A percentile compares a stretch with the other conserved stretches of the same genome.
phyloP scores from a whole-genome alignment of 345 rosid genomes.

The Barbarea vulgaris region DNA sequence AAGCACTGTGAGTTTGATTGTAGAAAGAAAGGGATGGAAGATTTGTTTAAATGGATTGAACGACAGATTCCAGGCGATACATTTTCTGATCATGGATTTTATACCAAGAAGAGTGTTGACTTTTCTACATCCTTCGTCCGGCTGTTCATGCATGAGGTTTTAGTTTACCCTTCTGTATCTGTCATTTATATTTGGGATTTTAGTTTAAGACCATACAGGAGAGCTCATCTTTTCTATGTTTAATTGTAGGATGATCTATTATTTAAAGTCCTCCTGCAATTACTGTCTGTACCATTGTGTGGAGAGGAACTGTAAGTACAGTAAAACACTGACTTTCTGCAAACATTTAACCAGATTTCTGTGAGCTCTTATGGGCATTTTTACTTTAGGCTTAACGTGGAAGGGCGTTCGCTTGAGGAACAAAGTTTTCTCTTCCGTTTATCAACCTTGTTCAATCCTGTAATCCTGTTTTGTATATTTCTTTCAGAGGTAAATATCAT shows the following conservation, averaged over 20 bases:
- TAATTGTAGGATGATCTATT: conserved; percentile 74
- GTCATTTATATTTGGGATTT: not conserved
- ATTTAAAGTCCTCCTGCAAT: conserved; percentile 74
- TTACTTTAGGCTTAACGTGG: conserved; percentile 48
- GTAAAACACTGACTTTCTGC: conserved; percentile 24
- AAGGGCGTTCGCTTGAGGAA: conserved; percentile 32
- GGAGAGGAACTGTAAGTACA: conserved; percentile 54
- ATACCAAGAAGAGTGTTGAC: conserved; percentile 47
- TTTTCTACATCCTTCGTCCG: conserved; percentile 67
- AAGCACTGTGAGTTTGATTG: conserved; percentile 42
- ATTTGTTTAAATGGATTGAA: conserved; percentile 66
- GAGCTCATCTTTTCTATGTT: conserved; percentile 14
- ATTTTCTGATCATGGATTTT: conserved; percentile 40
- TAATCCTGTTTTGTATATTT: conserved; percentile 67
- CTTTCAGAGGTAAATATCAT: conserved; percentile 67
- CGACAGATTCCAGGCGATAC: conserved; percentile 44
- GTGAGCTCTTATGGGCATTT: conserved; percentile 11
- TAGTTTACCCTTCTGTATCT: conserved; percentile 23
- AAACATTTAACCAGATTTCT: not conserved
- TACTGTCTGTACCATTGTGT: conserved; percentile 50
- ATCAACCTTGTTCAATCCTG: conserved; percentile 63
- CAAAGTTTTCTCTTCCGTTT: conserved; percentile 46
- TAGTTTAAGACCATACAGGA: conserved; percentile 1
- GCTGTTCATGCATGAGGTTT: conserved; percentile 78
- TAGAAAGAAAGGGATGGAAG: conserved; percentile 54